These are phyloP conservation scores for Aegle marmelos DNA, from an alignment of 345 rosid genomes.

Conservation along the genomic window DNA sequence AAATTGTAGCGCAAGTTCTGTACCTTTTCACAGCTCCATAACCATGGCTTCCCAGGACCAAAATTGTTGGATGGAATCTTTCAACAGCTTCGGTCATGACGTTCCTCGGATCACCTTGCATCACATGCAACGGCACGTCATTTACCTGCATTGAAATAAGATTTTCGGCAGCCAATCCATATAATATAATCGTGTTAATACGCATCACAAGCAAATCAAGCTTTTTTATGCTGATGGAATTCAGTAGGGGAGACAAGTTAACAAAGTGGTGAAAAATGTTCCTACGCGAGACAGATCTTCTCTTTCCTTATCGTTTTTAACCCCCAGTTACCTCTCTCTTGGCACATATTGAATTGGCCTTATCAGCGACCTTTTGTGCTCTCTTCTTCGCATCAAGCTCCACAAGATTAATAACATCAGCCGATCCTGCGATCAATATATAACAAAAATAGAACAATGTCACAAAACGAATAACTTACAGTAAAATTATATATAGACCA, in stretches of 20 bases:
- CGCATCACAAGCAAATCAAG: too few species aligned
- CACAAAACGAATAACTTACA: neutral
- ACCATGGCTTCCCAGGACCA: conserved; percentile 52
- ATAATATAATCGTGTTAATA: too few species aligned
- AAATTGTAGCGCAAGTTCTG: neutral
- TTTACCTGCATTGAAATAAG: neutral
- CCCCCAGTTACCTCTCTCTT: conserved; percentile 18
- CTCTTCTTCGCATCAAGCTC: conserved; percentile 35
- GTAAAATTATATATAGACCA: too few species aligned
- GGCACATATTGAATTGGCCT: conserved; percentile 29
- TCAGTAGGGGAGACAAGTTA: too few species aligned
- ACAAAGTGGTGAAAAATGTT: neutral
- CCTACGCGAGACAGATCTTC: too few species aligned
- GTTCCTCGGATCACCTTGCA: conserved; percentile 46
- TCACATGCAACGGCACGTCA: conserved; percentile 5
- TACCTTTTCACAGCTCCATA: conserved; percentile 44
- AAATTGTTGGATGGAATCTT: conserved; percentile 29
- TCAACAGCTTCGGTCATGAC: conserved; percentile 36
- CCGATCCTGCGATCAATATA: conserved; percentile 8
- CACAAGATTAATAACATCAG: conserved; percentile 25
- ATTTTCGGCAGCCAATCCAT: neutral
- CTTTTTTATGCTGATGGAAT: too few species aligned
- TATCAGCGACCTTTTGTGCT: conserved; percentile 19
- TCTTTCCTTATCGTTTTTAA: fast-evolving
- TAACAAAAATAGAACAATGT: too few species aligned